Evolutionary conservation across 352 stramenopile species (phyloP).

Genomic region (Aphanomyces stellatus): DNA sequence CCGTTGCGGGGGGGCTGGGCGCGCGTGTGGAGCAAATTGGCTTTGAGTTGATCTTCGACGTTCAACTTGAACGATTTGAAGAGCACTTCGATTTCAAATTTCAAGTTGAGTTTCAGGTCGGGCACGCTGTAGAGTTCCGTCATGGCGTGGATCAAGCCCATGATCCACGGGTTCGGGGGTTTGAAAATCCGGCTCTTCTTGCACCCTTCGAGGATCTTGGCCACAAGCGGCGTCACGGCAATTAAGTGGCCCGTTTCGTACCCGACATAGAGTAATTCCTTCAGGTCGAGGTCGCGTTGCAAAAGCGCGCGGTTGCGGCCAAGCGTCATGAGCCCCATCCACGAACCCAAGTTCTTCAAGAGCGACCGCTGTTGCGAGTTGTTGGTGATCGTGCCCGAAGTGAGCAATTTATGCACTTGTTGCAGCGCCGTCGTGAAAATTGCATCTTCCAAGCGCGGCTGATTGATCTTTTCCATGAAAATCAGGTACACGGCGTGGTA

Average conservation of each 20-base stretch:
- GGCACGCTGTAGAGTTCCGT: constrained; percentile 97
- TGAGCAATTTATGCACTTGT: constrained; percentile 94
- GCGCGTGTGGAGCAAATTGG: constrained; percentile 85
- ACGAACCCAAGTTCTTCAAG: constrained; percentile 98
- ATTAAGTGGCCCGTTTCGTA: constrained; percentile 96
- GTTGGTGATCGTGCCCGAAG: constrained; percentile 96
- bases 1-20: constrained; percentile 87
- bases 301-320: constrained; percentile 96
- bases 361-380: constrained; percentile 96
- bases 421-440: constrained; percentile 94
- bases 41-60: constrained; percentile 93
- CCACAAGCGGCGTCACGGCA: constrained; percentile 96
- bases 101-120: constrained; percentile 99
- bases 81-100: constrained; percentile 99
- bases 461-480: constrained; percentile 96
- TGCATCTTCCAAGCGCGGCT: constrained; percentile 86
- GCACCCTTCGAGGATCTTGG: constrained; percentile 97
- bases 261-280: constrained; percentile 96
- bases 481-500: constrained; percentile 97
- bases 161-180: constrained; percentile 98
- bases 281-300: constrained; percentile 97
- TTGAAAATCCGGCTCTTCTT: constrained; percentile 98
- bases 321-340: constrained; percentile 97
- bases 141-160: constrained; percentile 98
- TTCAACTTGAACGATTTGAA: constrained; percentile 99